Conservation (phyloP, 306 rosid species). For the Cicer cuneatum region DNA sequence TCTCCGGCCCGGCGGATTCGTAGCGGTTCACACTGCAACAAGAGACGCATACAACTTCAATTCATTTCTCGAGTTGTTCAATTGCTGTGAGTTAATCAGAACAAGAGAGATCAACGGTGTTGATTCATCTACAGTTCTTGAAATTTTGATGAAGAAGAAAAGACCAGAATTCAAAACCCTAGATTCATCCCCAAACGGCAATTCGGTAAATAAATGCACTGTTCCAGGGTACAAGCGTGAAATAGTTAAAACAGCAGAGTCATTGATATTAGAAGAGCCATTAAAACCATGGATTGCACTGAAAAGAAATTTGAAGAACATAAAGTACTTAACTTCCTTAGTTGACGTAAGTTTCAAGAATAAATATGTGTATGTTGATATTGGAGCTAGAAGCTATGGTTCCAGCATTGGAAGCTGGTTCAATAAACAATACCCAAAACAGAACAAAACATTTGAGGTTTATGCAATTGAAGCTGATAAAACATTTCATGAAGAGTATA, state of each 20-base stretch:
- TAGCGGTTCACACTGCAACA: conserved; percentile 52
- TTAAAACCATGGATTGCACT: conserved; percentile 57
- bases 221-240: conserved; percentile 52
- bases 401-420: conserved; percentile 71
- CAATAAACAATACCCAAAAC: conserved; percentile 66
- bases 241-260: conserved; percentile 51
- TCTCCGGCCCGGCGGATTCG: conserved; percentile 57
- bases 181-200: conserved; percentile 23
- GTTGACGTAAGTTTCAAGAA: conserved; percentile 62
- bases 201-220: conserved; percentile 38
- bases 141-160: conserved; percentile 61
- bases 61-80: conserved; percentile 61
- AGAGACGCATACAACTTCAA: conserved; percentile 58
- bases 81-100: conserved; percentile 53
- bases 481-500: conserved; percentile 58
- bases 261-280: conserved; percentile 54
- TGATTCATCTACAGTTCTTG: conserved; percentile 49
- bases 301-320: conserved; percentile 53
- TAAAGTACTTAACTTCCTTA: conserved; percentile 62
- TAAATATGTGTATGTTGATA: conserved; percentile 61
- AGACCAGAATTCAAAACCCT: neutral
- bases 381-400: conserved; percentile 61
- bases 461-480: conserved; percentile 69
- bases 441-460: conserved; percentile 56
- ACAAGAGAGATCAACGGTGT: conserved; percentile 52